phyloP scores from a whole-genome alignment of 441 rosid genomes.

The Sinapis alba region DNA sequence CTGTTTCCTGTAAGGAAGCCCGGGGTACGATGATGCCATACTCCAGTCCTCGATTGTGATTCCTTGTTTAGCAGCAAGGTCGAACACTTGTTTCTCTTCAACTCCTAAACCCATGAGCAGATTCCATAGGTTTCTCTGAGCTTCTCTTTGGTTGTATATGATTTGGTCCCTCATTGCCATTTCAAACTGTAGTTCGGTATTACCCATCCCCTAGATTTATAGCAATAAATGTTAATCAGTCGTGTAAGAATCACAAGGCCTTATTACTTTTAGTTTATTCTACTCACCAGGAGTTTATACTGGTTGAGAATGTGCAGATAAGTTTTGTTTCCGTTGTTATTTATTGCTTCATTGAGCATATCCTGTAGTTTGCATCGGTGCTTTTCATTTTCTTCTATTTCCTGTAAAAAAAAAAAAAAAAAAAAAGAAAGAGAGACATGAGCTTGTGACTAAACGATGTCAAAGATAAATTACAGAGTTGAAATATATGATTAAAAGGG shows the following conservation, averaged over 20 bases:
- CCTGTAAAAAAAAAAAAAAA: too few species aligned
- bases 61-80: slow-evolving; percentile 81
- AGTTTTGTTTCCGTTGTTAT: slow-evolving; percentile 76
- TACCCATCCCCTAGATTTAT: slow-evolving; percentile 75
- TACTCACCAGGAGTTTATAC: slow-evolving; percentile 89
- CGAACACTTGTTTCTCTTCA: slow-evolving; percentile 69
- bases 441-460: neutral
- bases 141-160: slow-evolving; percentile 85
- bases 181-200: slow-evolving; percentile 92
- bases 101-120: slow-evolving; percentile 79
- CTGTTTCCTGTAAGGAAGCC: slow-evolving; percentile 54
- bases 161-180: slow-evolving; percentile 97
- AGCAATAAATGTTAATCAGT: slow-evolving; percentile 24
- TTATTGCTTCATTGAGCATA: slow-evolving; percentile 87
- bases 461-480: slow-evolving; percentile 5
- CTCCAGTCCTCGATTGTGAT: slow-evolving; percentile 78
- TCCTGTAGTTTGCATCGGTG: slow-evolving; percentile 75
- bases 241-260: neutral
- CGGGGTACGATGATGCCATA: slow-evolving; percentile 49
- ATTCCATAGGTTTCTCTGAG: slow-evolving; percentile 81
- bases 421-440: slow-evolving; percentile 11
- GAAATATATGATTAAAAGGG: slow-evolving; percentile 8
- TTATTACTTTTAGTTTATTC: slow-evolving; percentile 8
- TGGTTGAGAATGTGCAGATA: slow-evolving; percentile 88
- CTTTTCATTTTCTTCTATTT: slow-evolving; percentile 82